Base-by-base conservation (phyloP, 257 asterid genomes). In the Agastache rugosa region DNA sequence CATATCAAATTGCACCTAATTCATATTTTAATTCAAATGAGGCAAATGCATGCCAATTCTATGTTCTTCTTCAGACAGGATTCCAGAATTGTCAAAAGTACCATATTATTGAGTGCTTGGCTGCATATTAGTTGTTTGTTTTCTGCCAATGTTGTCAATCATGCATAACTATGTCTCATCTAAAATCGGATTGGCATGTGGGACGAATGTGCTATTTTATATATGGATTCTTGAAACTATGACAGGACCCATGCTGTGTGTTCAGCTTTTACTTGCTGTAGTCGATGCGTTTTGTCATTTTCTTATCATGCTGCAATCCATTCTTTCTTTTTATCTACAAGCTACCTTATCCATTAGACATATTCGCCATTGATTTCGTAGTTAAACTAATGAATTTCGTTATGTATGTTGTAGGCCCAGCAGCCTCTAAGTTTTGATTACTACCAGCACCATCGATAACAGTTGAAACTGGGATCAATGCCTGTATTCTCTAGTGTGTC, bases 381-480 rank as follows among this genome's bases (percentile, higher is more conserved):
- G 58, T 23, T 47, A 8, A 47, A 23, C 70, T 70, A 15, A 74
- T 41, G 14, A n/a, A 31, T 34, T 73, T 65, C 10, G 4, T 12
- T 29, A 3, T 75, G 53, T 69, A 73, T 79, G 59, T 70, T 82
- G 88, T 78, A 90, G 98, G 91, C 84, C 37, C 97, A 86, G 87
- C 98, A 92, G 82, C 98, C 97, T 42, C 84, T 90, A 63, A 90
- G 92, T 69, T 92, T 92, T 67, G 96, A 85, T 77, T 87, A 87
- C 86, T 78, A 89, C 27, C 97, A 90, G 63, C 80, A 79, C 72
- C 82, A 85, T 79, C 80, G 72, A 45, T 79, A 79, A 71, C 80
- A 35, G 62, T 60, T 71, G 34, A 59, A 51, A 61, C 63, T 72
- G 64, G 80, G 73, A 51, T 16, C 15, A 69, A 63, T 80, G 63